These are phyloP conservation scores for Paramyrothecium sp. DNA, from an alignment of 2,329 filamentous ascomycete genomes.

Conservation along the genomic window DNA sequence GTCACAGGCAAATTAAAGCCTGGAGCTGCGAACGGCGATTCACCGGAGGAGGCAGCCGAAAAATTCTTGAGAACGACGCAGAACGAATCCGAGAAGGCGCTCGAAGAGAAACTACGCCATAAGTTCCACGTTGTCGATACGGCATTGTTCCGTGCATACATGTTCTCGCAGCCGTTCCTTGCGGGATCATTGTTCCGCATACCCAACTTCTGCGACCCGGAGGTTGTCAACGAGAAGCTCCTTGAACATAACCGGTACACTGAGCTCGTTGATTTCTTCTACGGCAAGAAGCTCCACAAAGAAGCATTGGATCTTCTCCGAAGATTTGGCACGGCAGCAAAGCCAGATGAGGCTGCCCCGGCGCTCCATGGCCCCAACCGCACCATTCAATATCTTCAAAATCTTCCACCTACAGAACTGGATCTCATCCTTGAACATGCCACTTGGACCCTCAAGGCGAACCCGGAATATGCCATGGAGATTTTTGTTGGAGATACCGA, in stretches of 20 bases:
- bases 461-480: slow-evolving; percentile 80
- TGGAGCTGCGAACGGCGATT: slow-evolving; percentile 39
- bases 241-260: slow-evolving; percentile 86
- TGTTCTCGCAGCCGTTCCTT: slow-evolving; percentile 84
- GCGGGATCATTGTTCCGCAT: slow-evolving; percentile 91
- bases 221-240: slow-evolving; percentile 90
- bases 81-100: slow-evolving; percentile 55
- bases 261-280: slow-evolving; percentile 95
- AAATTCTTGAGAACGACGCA: slow-evolving; percentile 49
- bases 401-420: slow-evolving; percentile 80
- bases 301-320: slow-evolving; percentile 80
- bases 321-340: slow-evolving; percentile 69
- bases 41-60: slow-evolving; percentile 51
- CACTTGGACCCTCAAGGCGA: slow-evolving; percentile 76
- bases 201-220: slow-evolving; percentile 94
- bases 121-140: slow-evolving; percentile 89
- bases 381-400: slow-evolving; percentile 88
- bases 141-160: slow-evolving; percentile 89
- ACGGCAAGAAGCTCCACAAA: slow-evolving; percentile 89
- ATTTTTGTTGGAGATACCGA: slow-evolving; percentile 91
- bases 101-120: slow-evolving; percentile 68
- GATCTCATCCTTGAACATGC: slow-evolving; percentile 90
- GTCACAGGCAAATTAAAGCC: slow-evolving; percentile 61
- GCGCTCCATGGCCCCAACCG: slow-evolving; percentile 75
- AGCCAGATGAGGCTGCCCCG: slow-evolving; percentile 48